Evolutionary conservation across 345 rosid genomes (phyloP).

Genomic region (Acer saccharum): DNA sequence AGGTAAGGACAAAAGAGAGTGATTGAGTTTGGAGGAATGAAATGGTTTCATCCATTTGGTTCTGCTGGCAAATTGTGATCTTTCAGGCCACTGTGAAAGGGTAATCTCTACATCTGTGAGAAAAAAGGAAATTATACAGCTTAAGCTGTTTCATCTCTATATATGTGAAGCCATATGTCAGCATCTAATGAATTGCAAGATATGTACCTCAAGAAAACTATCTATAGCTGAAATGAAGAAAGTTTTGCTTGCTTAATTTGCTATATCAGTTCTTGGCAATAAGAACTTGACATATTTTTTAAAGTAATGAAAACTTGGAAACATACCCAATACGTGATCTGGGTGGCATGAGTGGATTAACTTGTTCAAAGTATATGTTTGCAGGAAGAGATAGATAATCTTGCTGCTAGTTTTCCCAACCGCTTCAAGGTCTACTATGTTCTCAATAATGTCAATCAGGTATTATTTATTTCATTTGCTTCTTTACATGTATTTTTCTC

Average conservation of each 20-base stretch:
- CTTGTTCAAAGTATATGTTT: conserved; percentile 2
- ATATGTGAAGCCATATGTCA: not conserved
- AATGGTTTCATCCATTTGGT: not conserved
- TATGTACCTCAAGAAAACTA: not conserved
- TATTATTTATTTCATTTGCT: conserved; percentile 16
- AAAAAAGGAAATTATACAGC: not conserved
- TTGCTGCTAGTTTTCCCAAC: conserved; percentile 41
- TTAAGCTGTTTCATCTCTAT: not conserved
- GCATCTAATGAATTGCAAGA: not conserved
- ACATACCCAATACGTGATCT: not conserved
- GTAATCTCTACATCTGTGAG: not conserved
- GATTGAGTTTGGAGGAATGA: not conserved
- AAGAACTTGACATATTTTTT: not conserved
- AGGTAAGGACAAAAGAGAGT: not conserved
- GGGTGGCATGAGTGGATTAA: not conserved
- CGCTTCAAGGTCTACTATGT: conserved; percentile 60
- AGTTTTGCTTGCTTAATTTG: not conserved
- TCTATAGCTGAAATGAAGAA: too few species aligned
- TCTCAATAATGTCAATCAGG: conserved; percentile 51
- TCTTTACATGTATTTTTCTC: not conserved
- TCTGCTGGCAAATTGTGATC: not conserved
- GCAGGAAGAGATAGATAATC: conserved; percentile 64
- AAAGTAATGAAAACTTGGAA: not conserved
- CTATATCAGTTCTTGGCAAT: too few species aligned
- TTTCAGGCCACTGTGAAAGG: not conserved